These are phyloP conservation scores for Cryptosporidium bovis DNA, from an alignment of 169 alveolate genomes.

Conservation along the genomic window DNA sequence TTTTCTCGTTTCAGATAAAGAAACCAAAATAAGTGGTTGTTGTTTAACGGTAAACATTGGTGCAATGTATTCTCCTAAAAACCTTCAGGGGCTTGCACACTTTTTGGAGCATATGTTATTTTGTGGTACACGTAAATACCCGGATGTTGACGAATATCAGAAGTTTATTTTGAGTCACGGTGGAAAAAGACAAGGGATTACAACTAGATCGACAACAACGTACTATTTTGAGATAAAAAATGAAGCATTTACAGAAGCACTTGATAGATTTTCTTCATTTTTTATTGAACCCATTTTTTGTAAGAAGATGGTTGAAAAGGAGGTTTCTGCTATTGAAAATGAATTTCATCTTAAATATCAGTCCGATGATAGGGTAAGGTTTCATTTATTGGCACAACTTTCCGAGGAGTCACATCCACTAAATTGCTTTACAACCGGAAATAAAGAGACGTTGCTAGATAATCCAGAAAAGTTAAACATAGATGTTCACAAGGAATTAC, in stretches of 20 bases:
- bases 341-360: constrained; percentile 76
- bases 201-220: constrained; percentile 83
- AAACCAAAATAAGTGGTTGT: constrained; percentile 70
- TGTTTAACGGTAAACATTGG: constrained; percentile 83
- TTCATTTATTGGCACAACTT: constrained; percentile 44
- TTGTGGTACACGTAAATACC: constrained; percentile 88
- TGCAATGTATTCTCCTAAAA: constrained; percentile 84
- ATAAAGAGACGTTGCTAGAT: constrained; percentile 73
- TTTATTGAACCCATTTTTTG: constrained; percentile 83
- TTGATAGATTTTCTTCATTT: constrained; percentile 83
- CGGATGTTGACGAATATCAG: constrained; percentile 81
- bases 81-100: constrained; percentile 89
- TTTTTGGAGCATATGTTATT: constrained; percentile 89
- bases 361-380: constrained; percentile 64
- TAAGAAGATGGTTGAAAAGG: constrained; percentile 81
- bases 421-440: constrained; percentile 78
- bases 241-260: constrained; percentile 79
- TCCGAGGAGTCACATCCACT: constrained; percentile 60
- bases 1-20: constrained; percentile 61
- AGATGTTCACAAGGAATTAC: constrained; percentile 70
- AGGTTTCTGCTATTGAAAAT: constrained; percentile 85
- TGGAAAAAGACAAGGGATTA: constrained; percentile 85
- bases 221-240: constrained; percentile 83
- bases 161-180: constrained; percentile 80
- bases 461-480: constrained; percentile 74